Conservation (phyloP, 306 rosid species). For the Trifolium pratense region DNA sequence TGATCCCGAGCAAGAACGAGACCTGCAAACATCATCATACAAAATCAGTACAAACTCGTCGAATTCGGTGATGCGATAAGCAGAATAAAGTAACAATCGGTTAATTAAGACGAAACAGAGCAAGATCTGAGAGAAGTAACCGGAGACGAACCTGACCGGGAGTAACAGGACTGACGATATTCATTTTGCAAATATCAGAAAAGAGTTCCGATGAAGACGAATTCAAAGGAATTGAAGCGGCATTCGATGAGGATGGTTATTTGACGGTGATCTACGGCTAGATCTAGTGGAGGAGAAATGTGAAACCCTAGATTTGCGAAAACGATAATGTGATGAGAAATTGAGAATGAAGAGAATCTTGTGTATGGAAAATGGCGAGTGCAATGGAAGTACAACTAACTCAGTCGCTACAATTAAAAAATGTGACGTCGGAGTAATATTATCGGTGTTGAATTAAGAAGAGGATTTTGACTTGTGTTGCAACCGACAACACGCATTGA, state of each 20-base stretch:
- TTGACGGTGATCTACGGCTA: constrained; percentile 34
- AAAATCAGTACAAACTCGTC: neutral
- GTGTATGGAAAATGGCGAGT: neutral
- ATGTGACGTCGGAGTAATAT: too few relatives aligned
- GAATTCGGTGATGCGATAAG: constrained; percentile 1
- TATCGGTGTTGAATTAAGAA: neutral
- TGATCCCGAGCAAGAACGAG: constrained; percentile 69
- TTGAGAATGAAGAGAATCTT: too few relatives aligned
- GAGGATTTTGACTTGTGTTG: neutral
- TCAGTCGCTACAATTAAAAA: neutral
- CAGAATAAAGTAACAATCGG: constrained; percentile 1
- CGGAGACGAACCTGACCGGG: constrained; percentile 77
- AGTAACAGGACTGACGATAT: constrained; percentile 64
- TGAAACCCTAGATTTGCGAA: neutral
- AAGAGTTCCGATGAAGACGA: constrained; percentile 31
- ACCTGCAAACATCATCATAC: constrained; percentile 49
- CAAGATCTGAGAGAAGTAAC: constrained; percentile 46
- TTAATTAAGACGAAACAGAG: constrained; percentile 23
- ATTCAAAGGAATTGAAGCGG: constrained; percentile 39
- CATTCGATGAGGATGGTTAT: constrained; percentile 42
- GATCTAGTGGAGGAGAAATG: constrained; percentile 34
- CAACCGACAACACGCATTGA: neutral
- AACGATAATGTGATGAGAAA: neutral
- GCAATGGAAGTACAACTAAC: neutral
- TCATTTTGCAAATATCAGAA: constrained; percentile 47